Base-by-base conservation (phyloP, 1,284 basidiomycete species). In the Inonotus hispidus region DNA sequence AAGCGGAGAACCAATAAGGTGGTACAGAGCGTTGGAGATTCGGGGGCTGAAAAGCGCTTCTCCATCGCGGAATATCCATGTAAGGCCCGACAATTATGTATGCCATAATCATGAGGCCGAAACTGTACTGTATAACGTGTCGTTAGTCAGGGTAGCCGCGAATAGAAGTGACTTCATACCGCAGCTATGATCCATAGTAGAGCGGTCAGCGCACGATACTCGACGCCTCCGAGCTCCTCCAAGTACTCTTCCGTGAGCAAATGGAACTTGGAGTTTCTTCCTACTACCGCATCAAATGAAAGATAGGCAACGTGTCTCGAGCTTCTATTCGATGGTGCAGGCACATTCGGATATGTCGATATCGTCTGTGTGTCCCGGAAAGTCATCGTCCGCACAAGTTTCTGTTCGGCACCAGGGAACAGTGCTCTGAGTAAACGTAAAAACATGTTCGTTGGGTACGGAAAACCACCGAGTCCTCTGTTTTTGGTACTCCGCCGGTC, bases 201-300 rank as follows among this genome's bases (percentile, higher is more conserved):
- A 2, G 89, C 79, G 62, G 87, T 88, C 59, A 97, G 74, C 1
- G 90, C 93, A n/a, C 93, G 83, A 69, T 94, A 98, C 72, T 99
- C 96, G 14, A 97, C 90, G 5, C 95, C 95, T 7, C 95, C 95
- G 4, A 98, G 77, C 73, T 98, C 94, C 64, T 96, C 91, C 66
- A 93, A 78, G 69, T 98, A 90, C 58, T 93, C 90, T 38, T 85
- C 81, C 0, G 88, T 92, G 57, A 98, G 74, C 45, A 83, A 77
- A 54, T 85, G 82, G 71, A 99, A 98, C n/a, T 82, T 78, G 23
- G 93, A 96, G 72, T 98, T 98, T 57, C 90, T 79, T 0, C 92
- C 92, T 2, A 96, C 92, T 11, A 84, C 75, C 0, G 91, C 90
- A 46, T 92, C 84, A 71, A 98, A 98, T 1, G 88, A 83, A 55